phyloP scores from a whole-genome alignment of 1,284 basidiomycete genomes.

The Fomitopsis palustris region DNA sequence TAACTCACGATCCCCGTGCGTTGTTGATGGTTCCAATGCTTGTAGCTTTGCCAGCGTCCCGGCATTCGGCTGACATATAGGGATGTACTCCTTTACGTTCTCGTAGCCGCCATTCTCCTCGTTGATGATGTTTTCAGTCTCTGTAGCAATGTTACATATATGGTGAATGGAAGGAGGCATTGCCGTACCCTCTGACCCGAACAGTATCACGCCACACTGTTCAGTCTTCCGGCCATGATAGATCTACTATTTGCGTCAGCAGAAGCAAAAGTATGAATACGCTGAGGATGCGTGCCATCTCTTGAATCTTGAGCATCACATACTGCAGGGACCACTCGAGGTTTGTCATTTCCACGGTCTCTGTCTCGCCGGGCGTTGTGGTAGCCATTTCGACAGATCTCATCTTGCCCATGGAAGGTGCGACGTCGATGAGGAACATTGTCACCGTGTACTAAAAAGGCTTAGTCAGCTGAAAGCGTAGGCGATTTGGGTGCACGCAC shows the following conservation, averaged over 20 bases:
- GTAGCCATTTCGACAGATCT: slow-evolving; percentile 56
- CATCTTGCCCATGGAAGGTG: slow-evolving; percentile 76
- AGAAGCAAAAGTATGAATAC: background rate
- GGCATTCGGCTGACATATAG: slow-evolving; percentile 75
- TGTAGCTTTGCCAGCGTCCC: slow-evolving; percentile 74
- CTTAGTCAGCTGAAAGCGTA: background rate
- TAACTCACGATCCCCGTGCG: slow-evolving; percentile 65
- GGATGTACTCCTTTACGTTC: slow-evolving; percentile 75
- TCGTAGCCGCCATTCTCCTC: slow-evolving; percentile 67
- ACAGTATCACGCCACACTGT: slow-evolving; percentile 82
- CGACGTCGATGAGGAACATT: slow-evolving; percentile 86
- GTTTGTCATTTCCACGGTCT: slow-evolving; percentile 62
- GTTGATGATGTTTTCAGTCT: slow-evolving; percentile 76
- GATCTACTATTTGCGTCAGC: slow-evolving; percentile 50
- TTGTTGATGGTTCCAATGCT: slow-evolving; percentile 56
- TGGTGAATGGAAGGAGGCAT: too few species aligned
- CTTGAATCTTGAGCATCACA: slow-evolving; percentile 84
- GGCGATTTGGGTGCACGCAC: slow-evolving; percentile 32
- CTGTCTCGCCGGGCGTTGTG: slow-evolving; percentile 46
- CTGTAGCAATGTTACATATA: too few species aligned
- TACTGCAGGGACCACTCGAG: slow-evolving; percentile 83
- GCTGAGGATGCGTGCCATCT: slow-evolving; percentile 56
- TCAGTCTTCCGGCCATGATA: slow-evolving; percentile 90
- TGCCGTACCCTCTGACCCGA: slow-evolving; percentile 71
- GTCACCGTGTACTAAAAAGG: slow-evolving; percentile 68